Conservation (phyloP, 345 rosid species). For the Hypericum perforatum region DNA sequence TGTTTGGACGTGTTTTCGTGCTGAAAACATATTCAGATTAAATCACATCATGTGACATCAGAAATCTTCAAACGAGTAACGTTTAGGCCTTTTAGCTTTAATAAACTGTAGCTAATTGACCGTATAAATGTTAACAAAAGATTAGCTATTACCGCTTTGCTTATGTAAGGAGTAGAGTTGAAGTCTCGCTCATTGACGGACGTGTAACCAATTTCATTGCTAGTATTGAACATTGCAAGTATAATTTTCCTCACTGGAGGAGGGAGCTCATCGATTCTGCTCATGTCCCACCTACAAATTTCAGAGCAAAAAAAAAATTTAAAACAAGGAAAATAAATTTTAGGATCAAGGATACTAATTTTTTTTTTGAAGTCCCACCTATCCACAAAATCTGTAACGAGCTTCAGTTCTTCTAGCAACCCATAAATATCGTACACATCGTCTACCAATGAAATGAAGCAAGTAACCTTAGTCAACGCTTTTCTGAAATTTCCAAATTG, state of each 20-base stretch:
- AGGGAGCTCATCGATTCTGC: constrained; percentile 19
- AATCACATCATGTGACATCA: no score
- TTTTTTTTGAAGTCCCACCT: constrained; percentile 2
- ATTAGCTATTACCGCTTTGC: background rate
- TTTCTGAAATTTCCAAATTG: constrained; percentile 6
- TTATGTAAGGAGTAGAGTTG: constrained; percentile 11
- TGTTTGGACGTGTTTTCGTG: no score
- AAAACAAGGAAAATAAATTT: background rate
- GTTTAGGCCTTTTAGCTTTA: no score
- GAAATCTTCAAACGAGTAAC: no score
- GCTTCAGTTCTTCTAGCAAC: constrained; percentile 15
- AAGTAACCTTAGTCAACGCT: constrained; percentile 1
- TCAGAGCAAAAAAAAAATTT: background rate
- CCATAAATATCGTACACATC: background rate
- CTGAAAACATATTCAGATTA: no score
- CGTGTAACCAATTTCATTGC: constrained; percentile 12
- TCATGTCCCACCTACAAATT: constrained; percentile 16
- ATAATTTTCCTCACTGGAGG: constrained; percentile 5
- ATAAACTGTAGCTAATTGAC: no score
- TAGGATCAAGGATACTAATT: no score
- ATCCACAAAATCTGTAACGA: constrained; percentile 14
- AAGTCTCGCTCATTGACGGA: constrained; percentile 7
- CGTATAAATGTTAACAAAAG: no score
- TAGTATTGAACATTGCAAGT: constrained; percentile 14
- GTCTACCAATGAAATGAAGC: constrained; percentile 8